These are phyloP conservation scores for Suillus subalutaceus DNA, from an alignment of 768 basidiomycete species.

Conservation along the genomic window DNA sequence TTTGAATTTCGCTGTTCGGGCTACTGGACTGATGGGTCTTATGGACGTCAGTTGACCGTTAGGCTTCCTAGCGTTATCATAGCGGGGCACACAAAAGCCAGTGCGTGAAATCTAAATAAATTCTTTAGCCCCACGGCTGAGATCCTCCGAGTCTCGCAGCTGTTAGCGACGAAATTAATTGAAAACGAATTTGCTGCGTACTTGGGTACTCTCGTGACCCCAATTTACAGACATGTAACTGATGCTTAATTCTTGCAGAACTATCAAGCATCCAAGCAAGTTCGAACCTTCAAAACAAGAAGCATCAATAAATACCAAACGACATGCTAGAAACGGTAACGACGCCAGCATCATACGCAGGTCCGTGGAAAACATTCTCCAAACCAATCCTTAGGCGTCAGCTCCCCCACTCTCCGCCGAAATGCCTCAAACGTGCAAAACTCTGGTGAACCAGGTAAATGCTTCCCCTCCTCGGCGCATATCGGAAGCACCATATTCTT, in stretches of 20 bases:
- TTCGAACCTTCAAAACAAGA: conserved; percentile 24
- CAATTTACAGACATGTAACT: background rate
- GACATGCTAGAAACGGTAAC: too few species aligned
- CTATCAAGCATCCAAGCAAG: conserved; percentile 48
- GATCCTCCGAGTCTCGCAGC: conserved; percentile 76
- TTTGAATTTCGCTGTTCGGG: too few species aligned
- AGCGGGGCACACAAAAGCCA: too few species aligned
- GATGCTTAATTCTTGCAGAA: conserved; percentile 27
- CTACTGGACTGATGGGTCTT: too few species aligned
- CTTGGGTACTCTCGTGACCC: conserved; percentile 26
- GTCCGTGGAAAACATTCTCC: conserved; percentile 54
- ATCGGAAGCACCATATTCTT: conserved; percentile 61
- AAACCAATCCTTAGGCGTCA: conserved; percentile 70
- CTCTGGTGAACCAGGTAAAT: conserved; percentile 70
- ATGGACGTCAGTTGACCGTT: too few species aligned
- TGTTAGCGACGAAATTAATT: conserved; percentile 85
- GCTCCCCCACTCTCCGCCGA: conserved; percentile 57
- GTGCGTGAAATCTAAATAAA: too few species aligned
- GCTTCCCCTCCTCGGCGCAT: conserved; percentile 67
- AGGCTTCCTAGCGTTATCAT: too few species aligned
- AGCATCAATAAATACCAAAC: too few species aligned
- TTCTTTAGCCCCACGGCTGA: conserved; percentile 45
- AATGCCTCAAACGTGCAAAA: conserved; percentile 74
- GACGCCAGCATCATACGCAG: background rate
- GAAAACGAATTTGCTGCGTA: conserved; percentile 90